phyloP scores from a whole-genome alignment of 352 stramenopile genomes.

The Globisporangium emineosum region DNA sequence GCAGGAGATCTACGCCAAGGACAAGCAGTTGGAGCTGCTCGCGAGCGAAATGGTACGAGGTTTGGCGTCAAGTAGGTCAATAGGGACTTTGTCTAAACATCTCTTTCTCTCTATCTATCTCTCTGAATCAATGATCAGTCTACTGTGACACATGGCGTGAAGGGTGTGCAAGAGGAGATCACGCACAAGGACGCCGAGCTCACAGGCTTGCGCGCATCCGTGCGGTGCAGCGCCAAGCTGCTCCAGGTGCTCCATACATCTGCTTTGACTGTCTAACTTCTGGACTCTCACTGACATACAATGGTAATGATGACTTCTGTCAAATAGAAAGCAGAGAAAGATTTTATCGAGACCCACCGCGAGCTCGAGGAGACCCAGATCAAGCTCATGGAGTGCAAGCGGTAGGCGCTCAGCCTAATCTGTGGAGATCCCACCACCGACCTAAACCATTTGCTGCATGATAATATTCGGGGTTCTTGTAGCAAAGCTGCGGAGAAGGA shows the following conservation, averaged over 20 bases:
- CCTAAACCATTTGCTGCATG: background rate
- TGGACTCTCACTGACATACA: background rate
- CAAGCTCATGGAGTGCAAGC: conserved; percentile 65
- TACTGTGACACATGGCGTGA: conserved; percentile 36
- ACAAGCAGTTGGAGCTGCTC: conserved; percentile 66
- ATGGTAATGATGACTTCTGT: background rate
- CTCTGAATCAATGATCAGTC: conserved; percentile 24
- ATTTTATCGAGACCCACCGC: conserved; percentile 61
- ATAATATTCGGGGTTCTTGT: background rate
- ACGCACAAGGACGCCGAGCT: conserved; percentile 68
- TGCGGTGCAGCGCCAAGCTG: conserved; percentile 66
- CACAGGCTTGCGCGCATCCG: conserved; percentile 52
- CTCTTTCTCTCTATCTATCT: background rate
- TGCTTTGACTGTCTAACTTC: background rate
- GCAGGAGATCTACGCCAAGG: conserved; percentile 78
- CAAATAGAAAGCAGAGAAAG: conserved; percentile 61
- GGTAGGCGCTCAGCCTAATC: conserved; percentile 26
- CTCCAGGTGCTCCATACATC: conserved; percentile 36
- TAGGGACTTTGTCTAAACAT: background rate
- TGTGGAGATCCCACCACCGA: background rate
- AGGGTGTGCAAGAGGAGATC: conserved; percentile 56
- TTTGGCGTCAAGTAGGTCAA: background rate
- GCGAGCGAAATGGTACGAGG: conserved; percentile 47
- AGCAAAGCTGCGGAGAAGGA: conserved; percentile 52
- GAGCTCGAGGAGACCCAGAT: conserved; percentile 67